Base-by-base conservation (phyloP, 2,329 filamentous ascomycete species). In the Phaeoacremonium minimum region DNA sequence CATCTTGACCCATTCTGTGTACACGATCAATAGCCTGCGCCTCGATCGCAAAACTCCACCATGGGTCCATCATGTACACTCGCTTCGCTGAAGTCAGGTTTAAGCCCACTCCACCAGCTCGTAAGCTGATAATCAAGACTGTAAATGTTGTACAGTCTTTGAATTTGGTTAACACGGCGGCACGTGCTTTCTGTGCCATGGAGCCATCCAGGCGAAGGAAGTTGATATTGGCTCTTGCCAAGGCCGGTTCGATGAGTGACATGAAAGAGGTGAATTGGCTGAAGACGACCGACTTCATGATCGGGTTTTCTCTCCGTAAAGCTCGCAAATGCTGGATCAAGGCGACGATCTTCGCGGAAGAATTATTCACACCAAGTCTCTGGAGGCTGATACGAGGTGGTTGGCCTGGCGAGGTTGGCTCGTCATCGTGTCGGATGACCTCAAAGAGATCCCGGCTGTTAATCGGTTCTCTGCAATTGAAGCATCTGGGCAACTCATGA, bases 61-160 rank as follows among this genome's bases (percentile, higher is more conserved):
- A 98, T 0, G 93, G 93, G 60, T 98, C 93, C 93, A 98, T 97
- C 86, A 98, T 94, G 66, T 85, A 98, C 5, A 98, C 94, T 36
- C 87, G 73, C 45, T 83, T 87, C 6, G 93, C 93, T 47, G 82
- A 83, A 1, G 91, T 97, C 43, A 98, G 63, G 55, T 98, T 98
- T 30, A 98, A 70, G 0, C 93, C 93, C 0, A 98, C 93, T 16
- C 93, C 94, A 5, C 94, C 93, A 0, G 94, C 93, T 15, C 88
- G 77, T 38, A 98, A 68, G 49, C 84, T 91, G 35, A 98, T 76
- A 2, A 98, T 70, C 4, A 98, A 67, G 2, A 98, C 77, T 3
- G 76, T 77, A 16, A 87, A 87, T 33, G 74, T 78, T 3, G 67
- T 58, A 39, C 69, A 59, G 34, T 77, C 65, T 1, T 69, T 69